These are phyloP conservation scores for Hyaloscypha finlandica DNA, from an alignment of 495 filamentous ascomycete genomes.

Conservation along the genomic window DNA sequence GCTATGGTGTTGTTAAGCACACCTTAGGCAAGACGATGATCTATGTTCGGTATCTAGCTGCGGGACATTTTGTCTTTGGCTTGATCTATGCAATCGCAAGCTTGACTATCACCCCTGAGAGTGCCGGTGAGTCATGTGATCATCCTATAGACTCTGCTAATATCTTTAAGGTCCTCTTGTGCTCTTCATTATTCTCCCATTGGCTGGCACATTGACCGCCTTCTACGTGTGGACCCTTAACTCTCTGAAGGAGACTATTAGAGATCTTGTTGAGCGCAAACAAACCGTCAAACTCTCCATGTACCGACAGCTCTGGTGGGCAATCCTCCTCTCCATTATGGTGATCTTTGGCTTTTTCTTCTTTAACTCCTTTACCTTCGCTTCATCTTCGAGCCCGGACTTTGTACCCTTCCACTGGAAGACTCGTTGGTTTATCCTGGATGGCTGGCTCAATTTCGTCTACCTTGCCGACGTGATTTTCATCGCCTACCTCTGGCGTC, in stretches of 20 bases:
- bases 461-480: constrained; percentile 91
- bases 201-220: constrained; percentile 88
- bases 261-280: constrained; percentile 90
- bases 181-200: constrained; percentile 91
- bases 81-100: constrained; percentile 91
- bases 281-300: constrained; percentile 86
- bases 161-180: constrained; percentile 71
- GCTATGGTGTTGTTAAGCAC: constrained; percentile 96
- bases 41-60: constrained; percentile 87
- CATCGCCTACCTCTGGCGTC: constrained; percentile 96
- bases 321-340: constrained; percentile 85
- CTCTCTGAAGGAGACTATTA: constrained; percentile 90
- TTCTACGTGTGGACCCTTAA: constrained; percentile 99
- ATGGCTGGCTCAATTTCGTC: constrained; percentile 96
- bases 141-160: constrained; percentile 14
- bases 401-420: constrained; percentile 97
- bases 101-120: constrained; percentile 82
- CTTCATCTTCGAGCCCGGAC: constrained; percentile 74
- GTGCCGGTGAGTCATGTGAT: constrained; percentile 48
- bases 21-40: constrained; percentile 93
- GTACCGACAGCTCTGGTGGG: constrained; percentile 99
- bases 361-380: constrained; percentile 93
- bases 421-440: constrained; percentile 93
- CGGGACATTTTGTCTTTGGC: constrained; percentile 91
- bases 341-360: constrained; percentile 97